These are phyloP conservation scores for Rubia tinctorum DNA, from an alignment of 305 asterid genomes.

Conservation along the genomic window DNA sequence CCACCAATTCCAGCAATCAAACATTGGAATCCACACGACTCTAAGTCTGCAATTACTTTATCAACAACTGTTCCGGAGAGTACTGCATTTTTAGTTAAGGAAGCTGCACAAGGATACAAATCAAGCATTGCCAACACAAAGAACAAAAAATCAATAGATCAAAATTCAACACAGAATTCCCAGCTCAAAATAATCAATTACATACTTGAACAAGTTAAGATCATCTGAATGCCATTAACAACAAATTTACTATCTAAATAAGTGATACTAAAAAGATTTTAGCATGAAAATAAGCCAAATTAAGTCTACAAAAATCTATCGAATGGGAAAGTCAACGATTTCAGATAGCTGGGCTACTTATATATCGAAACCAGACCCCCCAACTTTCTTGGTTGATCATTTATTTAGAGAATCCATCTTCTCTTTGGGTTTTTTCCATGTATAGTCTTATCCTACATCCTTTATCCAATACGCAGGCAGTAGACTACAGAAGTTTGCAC, in stretches of 20 bases:
- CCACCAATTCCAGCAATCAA: slow-evolving; percentile 91
- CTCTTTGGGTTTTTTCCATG: not conserved
- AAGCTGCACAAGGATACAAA: slow-evolving; percentile 1
- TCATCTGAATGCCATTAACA: not conserved
- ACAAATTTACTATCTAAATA: not conserved
- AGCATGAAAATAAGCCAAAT: not conserved
- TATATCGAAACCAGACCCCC: not conserved
- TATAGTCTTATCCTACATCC: not conserved
- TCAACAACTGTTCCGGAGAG: slow-evolving; percentile 80
- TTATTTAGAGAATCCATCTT: not conserved
- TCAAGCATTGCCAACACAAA: not conserved
- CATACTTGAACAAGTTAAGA: not conserved
- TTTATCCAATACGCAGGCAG: not conserved
- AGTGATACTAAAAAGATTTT: not conserved
- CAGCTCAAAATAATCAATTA: no score
- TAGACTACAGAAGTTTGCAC: not conserved
- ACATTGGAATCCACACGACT: slow-evolving; percentile 76
- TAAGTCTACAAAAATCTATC: not conserved
- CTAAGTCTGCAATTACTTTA: slow-evolving; percentile 65
- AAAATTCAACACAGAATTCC: not conserved
- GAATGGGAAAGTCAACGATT: not conserved
- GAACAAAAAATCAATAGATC: not conserved
- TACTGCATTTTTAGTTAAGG: slow-evolving; percentile 58
- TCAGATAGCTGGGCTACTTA: not conserved
- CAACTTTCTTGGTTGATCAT: not conserved